Conservation (phyloP, 495 filamentous ascomycete genomes). For the Astrothelium subdiscretum region DNA sequence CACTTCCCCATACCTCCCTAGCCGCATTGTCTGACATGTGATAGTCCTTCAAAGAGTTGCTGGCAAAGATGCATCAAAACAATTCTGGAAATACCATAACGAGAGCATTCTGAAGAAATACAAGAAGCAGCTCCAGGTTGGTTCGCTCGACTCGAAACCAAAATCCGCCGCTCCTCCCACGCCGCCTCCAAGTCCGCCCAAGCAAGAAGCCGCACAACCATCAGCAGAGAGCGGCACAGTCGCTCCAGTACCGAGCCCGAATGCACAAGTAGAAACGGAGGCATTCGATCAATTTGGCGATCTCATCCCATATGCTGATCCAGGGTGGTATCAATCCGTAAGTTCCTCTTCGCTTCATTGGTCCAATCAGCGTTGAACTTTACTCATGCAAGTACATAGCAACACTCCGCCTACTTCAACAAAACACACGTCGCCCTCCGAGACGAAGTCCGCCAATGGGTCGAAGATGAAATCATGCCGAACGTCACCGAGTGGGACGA, state of each 20-base stretch:
- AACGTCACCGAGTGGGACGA: slow-evolving; percentile 95
- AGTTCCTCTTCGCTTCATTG: slow-evolving; percentile 26
- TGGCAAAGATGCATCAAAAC: slow-evolving; percentile 93
- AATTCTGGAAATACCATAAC: slow-evolving; percentile 99
- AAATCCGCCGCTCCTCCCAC: slow-evolving; percentile 44
- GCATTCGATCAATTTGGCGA: slow-evolving; percentile 74
- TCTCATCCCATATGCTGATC: slow-evolving; percentile 84
- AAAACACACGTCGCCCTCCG: slow-evolving; percentile 83
- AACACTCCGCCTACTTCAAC: slow-evolving; percentile 94
- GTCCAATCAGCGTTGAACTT: slow-evolving; percentile 7
- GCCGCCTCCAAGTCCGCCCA: slow-evolving; percentile 42
- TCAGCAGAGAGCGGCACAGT: slow-evolving; percentile 35
- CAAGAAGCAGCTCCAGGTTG: slow-evolving; percentile 74
- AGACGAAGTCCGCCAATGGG: slow-evolving; percentile 81
- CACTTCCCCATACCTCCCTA: background rate
- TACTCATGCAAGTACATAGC: slow-evolving; percentile 38
- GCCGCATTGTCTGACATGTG: slow-evolving; percentile 14
- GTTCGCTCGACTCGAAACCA: slow-evolving; percentile 74
- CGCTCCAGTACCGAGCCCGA: slow-evolving; percentile 33
- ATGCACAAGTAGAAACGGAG: slow-evolving; percentile 42
- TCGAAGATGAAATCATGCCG: slow-evolving; percentile 81
- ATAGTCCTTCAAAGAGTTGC: slow-evolving; percentile 78
- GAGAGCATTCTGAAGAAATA: slow-evolving; percentile 91
- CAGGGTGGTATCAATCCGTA: slow-evolving; percentile 93
- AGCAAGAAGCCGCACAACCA: slow-evolving; percentile 37